A percentile compares a stretch with the other conserved stretches of the same genome.
Evolutionary conservation across 495 filamentous ascomycete genomes (phyloP).

Genomic region (Xylaria bambusicola): DNA sequence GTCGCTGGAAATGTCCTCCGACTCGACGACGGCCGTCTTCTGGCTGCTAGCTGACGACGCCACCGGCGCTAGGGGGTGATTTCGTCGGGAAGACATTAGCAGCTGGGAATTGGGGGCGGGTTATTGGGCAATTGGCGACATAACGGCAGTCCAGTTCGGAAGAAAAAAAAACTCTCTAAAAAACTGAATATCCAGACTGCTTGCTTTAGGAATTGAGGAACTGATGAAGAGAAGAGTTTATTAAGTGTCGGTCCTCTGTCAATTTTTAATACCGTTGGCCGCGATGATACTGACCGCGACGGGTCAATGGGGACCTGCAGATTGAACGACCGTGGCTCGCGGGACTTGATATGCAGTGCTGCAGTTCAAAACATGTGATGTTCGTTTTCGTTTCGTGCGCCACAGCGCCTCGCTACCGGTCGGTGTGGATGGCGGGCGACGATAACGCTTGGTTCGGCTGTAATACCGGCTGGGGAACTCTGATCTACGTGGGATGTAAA

Average conservation of each 20-base stretch:
- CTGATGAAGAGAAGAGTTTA: too few species aligned
- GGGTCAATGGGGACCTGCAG: too few species aligned
- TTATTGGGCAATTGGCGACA: background rate
- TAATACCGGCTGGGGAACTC: background rate
- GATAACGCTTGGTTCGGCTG: background rate
- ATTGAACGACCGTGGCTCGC: too few species aligned
- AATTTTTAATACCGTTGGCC: background rate
- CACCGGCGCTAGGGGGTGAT: background rate
- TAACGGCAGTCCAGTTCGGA: background rate
- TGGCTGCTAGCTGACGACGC: constrained; percentile 6
- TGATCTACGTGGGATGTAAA: background rate
- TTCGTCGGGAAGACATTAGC: background rate
- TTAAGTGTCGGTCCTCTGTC: too few species aligned
- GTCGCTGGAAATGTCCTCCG: background rate
- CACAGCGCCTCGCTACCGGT: constrained; percentile 8
- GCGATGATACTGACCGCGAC: too few species aligned
- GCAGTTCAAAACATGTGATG: constrained; percentile 1
- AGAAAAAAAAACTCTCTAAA: too few species aligned
- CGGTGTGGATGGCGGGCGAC: background rate
- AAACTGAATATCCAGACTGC: too few species aligned
- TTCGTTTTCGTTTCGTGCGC: constrained; percentile 7
- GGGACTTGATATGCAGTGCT: too few species aligned
- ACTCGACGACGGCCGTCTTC: background rate
- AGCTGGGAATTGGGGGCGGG: background rate
- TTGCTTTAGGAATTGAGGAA: too few species aligned